Evolutionary conservation across 768 basidiomycete genomes (phyloP).

Genomic region (Infundibulicybe gibba): DNA sequence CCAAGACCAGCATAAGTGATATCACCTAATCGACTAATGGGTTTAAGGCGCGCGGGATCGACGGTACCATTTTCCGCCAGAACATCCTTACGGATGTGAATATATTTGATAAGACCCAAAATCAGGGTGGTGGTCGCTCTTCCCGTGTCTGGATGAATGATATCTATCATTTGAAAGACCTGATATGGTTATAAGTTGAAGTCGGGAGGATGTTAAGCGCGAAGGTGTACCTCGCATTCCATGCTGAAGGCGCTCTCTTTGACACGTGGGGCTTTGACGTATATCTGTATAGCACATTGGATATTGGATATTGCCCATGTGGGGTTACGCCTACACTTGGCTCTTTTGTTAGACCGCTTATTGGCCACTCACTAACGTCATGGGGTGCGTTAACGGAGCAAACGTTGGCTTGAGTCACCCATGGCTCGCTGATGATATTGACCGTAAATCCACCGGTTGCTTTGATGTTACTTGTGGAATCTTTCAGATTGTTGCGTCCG

Average conservation of each 20-base stretch:
- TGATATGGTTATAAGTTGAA: constrained; percentile 9
- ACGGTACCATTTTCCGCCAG: constrained; percentile 36
- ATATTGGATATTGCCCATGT: not conserved
- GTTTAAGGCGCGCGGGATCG: constrained; percentile 44
- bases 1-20: constrained; percentile 37
- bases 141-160: constrained; percentile 34
- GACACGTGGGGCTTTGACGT: constrained; percentile 51
- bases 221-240: constrained; percentile 46
- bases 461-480: constrained; percentile 64
- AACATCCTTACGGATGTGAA: constrained; percentile 57
- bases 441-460: constrained; percentile 66
- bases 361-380: constrained; percentile 53
- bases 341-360: constrained; percentile 57
- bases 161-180: constrained; percentile 39
- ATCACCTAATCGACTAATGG: constrained; percentile 52
- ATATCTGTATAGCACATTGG: constrained; percentile 22
- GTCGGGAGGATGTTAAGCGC: too few species aligned
- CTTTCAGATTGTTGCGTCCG: constrained; percentile 33
- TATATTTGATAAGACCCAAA: constrained; percentile 50
- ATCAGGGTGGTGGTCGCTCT: constrained; percentile 37
- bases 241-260: constrained; percentile 62
- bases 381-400: constrained; percentile 50
- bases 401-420: constrained; percentile 53
- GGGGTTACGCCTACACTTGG: constrained; percentile 38
- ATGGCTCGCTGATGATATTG: constrained; percentile 73